These are phyloP conservation scores for Rubus parviflorus DNA, from an alignment of 306 rosid genomes.

Conservation along the genomic window DNA sequence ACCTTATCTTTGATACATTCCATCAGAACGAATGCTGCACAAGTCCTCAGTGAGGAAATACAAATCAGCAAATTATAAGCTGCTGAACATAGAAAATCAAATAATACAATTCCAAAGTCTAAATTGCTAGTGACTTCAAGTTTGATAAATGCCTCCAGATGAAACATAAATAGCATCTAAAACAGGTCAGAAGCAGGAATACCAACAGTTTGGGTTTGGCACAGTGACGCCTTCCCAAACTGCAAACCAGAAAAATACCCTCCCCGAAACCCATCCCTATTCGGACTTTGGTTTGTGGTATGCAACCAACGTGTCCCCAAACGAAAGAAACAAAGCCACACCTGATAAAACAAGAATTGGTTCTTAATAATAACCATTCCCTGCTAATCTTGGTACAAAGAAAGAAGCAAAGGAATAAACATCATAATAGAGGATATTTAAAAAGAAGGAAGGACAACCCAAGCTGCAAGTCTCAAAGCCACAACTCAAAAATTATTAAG, in stretches of 20 bases:
- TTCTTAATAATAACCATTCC: neutral
- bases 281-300: neutral
- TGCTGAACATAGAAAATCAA: neutral
- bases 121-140: neutral
- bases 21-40: slow-evolving; percentile 64
- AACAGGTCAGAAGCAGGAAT: neutral
- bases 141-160: neutral
- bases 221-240: neutral
- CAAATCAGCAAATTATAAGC: slow-evolving; percentile 13
- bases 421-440: neutral
- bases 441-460: neutral
- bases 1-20: slow-evolving; percentile 50
- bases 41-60: neutral
- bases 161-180: neutral
- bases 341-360: neutral
- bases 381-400: neutral
- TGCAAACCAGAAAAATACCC: neutral
- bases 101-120: neutral
- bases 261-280: neutral
- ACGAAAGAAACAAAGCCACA: neutral
- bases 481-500: neutral
- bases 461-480: neutral
- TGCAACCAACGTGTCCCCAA: slow-evolving; percentile 3
- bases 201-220: slow-evolving; percentile 2
- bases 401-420: neutral